phyloP scores from a whole-genome alignment of 768 basidiomycete genomes.

The Suillus plorans region DNA sequence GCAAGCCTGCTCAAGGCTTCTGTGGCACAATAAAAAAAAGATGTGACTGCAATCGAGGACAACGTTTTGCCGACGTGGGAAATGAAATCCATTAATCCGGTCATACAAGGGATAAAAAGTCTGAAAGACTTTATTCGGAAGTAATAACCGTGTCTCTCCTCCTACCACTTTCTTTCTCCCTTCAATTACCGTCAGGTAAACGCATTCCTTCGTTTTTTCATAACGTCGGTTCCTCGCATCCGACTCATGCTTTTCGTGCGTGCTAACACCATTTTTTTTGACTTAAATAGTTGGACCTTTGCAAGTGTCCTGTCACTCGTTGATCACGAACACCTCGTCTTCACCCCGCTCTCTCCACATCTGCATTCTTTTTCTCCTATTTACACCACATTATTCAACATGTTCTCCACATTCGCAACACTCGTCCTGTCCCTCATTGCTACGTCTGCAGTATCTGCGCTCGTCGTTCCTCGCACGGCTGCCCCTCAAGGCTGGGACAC shows the following conservation, averaged over 20 bases:
- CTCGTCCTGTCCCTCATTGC: slow-evolving; percentile 45
- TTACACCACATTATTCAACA: slow-evolving; percentile 28
- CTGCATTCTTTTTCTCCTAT: slow-evolving; percentile 25
- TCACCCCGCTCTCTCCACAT: slow-evolving; percentile 23
- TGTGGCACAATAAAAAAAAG: too few species aligned
- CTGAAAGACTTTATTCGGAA: slow-evolving; percentile 9
- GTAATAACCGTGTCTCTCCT: slow-evolving; percentile 12
- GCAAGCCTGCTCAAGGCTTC: background rate
- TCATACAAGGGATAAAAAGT: background rate
- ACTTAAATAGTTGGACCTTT: slow-evolving; percentile 6
- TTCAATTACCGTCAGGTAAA: slow-evolving; percentile 14
- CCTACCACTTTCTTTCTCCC: slow-evolving; percentile 6
- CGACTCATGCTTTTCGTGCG: background rate
- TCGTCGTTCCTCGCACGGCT: slow-evolving; percentile 34
- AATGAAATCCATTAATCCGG: background rate
- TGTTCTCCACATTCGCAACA: slow-evolving; percentile 34
- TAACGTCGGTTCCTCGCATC: slow-evolving; percentile 5
- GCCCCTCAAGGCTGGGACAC: slow-evolving; percentile 46
- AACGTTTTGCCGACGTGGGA: slow-evolving; percentile 9
- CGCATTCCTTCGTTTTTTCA: slow-evolving; percentile 15
- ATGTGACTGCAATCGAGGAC: background rate
- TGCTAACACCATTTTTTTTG: slow-evolving; percentile 25
- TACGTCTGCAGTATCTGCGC: slow-evolving; percentile 33
- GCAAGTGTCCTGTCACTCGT: slow-evolving; percentile 5
- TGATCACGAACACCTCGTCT: slow-evolving; percentile 21